These are phyloP conservation scores for Spinellus fusiger DNA, from an alignment of 192 early-diverging fungal species.

Conservation along the genomic window DNA sequence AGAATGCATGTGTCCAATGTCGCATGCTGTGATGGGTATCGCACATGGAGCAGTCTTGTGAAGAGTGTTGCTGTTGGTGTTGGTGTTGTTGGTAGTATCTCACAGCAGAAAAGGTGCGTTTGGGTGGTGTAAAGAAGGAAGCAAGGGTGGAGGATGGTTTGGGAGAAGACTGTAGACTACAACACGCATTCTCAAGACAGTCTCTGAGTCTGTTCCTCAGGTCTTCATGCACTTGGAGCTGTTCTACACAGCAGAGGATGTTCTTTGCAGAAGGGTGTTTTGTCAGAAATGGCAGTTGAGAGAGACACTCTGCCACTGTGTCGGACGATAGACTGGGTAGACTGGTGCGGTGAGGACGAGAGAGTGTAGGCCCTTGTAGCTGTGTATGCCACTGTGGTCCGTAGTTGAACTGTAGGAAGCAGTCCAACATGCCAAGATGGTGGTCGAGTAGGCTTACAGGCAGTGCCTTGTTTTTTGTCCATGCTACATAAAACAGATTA, in stretches of 20 bases:
- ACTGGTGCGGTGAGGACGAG: background rate
- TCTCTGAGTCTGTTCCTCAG: conserved; percentile 10
- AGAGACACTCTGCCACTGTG: conserved; percentile 4
- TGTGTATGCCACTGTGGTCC: conserved; percentile 18
- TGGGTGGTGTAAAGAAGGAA: conserved; percentile 7
- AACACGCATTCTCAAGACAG: conserved; percentile 10
- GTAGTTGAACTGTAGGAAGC: conserved; percentile 16
- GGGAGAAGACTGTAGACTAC: background rate
- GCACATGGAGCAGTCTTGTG: no score
- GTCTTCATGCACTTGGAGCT: conserved; percentile 21
- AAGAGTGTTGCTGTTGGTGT: background rate
- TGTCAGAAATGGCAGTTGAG: conserved; percentile 1
- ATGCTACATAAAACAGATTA: conserved; percentile 23
- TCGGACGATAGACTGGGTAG: background rate
- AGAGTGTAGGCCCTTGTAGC: background rate
- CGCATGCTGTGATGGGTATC: no score
- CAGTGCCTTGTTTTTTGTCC: conserved; percentile 11
- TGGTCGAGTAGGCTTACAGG: conserved; percentile 13
- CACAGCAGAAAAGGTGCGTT: background rate
- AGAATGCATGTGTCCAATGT: conserved; percentile 9
- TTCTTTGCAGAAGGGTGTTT: background rate
- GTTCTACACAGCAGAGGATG: conserved; percentile 16
- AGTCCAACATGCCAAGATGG: conserved; percentile 19
- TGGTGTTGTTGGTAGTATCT: background rate
- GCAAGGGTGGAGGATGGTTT: background rate